Percentiles rank a stretch among this genome's conserved stretches.
Evolutionary conservation across 1,284 basidiomycete genomes (phyloP).

Genomic region (Neolentinus lepideus): DNA sequence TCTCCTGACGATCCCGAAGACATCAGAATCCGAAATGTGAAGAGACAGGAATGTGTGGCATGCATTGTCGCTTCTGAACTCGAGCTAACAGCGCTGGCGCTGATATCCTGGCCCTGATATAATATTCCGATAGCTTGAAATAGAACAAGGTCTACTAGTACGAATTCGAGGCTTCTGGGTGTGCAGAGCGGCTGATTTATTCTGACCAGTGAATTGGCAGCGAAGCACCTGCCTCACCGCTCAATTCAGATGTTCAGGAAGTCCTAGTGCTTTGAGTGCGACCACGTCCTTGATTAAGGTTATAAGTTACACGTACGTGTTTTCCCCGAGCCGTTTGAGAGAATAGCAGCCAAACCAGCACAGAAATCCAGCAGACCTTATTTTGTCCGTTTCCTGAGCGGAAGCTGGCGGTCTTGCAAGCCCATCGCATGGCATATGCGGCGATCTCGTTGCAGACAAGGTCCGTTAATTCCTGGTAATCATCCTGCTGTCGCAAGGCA

Average conservation of each 20-base stretch:
- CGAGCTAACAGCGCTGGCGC: too few species aligned
- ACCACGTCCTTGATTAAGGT: not conserved
- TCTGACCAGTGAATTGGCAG: not conserved
- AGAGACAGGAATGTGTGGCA: too few species aligned
- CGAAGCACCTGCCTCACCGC: not conserved
- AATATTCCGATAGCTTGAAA: too few species aligned
- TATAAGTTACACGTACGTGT: not conserved
- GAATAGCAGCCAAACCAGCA: not conserved
- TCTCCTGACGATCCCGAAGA: too few species aligned
- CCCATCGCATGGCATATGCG: not conserved
- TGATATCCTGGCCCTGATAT: too few species aligned
- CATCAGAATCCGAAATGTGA: too few species aligned
- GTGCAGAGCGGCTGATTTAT: too few species aligned
- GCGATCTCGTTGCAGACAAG: not conserved
- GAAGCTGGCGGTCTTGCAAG: conserved; percentile 1
- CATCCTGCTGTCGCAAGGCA: conserved; percentile 1
- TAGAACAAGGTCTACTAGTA: too few species aligned
- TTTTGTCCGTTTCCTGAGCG: conserved; percentile 1
- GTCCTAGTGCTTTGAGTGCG: not conserved
- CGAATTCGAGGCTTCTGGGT: not conserved
- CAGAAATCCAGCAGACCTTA: not conserved
- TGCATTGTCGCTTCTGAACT: too few species aligned
- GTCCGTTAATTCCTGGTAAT: not conserved
- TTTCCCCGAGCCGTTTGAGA: not conserved
- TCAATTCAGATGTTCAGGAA: not conserved